Evolutionary conservation across 2,329 filamentous ascomycete species (phyloP).

Genomic region (Calonectria henricotiae): DNA sequence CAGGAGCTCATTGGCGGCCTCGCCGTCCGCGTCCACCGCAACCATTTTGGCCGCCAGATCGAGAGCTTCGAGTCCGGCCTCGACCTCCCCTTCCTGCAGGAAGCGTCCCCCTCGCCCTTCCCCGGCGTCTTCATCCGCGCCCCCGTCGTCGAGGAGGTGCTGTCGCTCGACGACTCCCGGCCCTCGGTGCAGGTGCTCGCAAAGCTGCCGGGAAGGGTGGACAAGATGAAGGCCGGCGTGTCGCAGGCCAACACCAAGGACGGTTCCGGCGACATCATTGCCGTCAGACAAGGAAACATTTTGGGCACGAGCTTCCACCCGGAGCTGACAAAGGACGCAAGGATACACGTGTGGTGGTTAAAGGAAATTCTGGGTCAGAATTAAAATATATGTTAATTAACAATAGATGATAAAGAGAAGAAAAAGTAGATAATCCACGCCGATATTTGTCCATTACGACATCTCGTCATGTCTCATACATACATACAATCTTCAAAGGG

Average conservation of each 20-base stretch:
- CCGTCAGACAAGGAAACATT: slow-evolving; percentile 91
- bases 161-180: slow-evolving; percentile 61
- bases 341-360: slow-evolving; percentile 97
- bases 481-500: slow-evolving; percentile 18
- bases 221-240: slow-evolving; percentile 59
- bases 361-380: slow-evolving; percentile 68
- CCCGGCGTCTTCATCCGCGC: slow-evolving; percentile 94
- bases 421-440: slow-evolving; percentile 3
- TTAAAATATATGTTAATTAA: slow-evolving; percentile 36
- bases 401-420: slow-evolving; percentile 25
- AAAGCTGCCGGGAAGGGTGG: slow-evolving; percentile 62
- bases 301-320: slow-evolving; percentile 97
- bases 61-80: slow-evolving; percentile 90
- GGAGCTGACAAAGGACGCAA: slow-evolving; percentile 88
- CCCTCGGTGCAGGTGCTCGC: slow-evolving; percentile 68
- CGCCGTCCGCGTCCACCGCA: slow-evolving; percentile 91
- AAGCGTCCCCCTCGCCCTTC: slow-evolving; percentile 66
- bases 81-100: slow-evolving; percentile 78
- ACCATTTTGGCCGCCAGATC: slow-evolving; percentile 94
- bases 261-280: slow-evolving; percentile 84
- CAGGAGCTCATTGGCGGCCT: slow-evolving; percentile 95
- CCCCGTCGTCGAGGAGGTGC: slow-evolving; percentile 89
- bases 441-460: neutral
- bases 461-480: slow-evolving; percentile 18
- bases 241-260: slow-evolving; percentile 59